Base-by-base conservation (phyloP, 495 filamentous ascomycete species). In the Hyaloscypha finlandica region DNA sequence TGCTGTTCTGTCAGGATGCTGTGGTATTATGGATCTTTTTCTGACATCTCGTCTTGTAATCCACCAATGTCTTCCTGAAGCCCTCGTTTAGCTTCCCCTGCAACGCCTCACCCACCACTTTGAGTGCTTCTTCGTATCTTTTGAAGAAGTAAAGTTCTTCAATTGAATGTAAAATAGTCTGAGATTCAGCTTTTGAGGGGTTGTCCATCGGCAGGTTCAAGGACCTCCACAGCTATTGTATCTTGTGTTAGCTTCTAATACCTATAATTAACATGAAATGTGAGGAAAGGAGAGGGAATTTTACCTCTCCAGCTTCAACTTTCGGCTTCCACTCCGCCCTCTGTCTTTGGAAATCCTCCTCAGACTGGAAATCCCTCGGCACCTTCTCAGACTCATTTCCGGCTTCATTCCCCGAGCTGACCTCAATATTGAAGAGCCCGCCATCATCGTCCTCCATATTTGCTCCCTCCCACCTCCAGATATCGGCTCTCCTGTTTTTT, bases 141-240 rank as follows among this genome's bases (percentile, higher is more conserved):
- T 76, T 71, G 48, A 80, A 82, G 71, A 85, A 86, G 48, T 85
- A 87, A 11, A 87, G 73, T 68, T 87, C 84, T 68, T 87, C 84
- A 2, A 82, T 83, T 0, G 84, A 81, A 70, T 87, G 83, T 12
- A 85, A 62, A 20, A 87, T 69, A 6, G 77, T 75, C 63, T 85
- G 82, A 35, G 61, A 65, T 48, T 73, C 68, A 8, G 48, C 68
- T 52, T 74, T 76, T 1, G 67, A 54, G 2, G 75, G 76, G 3
- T 79, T 75, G 16, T 79, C 76, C 8, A 81, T 63, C 12, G 82
- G 80, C 19, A 83, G 63, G n/a, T 70, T 63, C 58, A 83, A 73
- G 0, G 74, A 75, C 45, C 78, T 75, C 71, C 73, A 76, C 33
- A 84, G 75, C 81, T 85, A 56, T 4, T 6, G 20, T 20, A n/a